phyloP scores from a whole-genome alignment of 208 protist genomes.

The Wallacemonas rigidus region DNA sequence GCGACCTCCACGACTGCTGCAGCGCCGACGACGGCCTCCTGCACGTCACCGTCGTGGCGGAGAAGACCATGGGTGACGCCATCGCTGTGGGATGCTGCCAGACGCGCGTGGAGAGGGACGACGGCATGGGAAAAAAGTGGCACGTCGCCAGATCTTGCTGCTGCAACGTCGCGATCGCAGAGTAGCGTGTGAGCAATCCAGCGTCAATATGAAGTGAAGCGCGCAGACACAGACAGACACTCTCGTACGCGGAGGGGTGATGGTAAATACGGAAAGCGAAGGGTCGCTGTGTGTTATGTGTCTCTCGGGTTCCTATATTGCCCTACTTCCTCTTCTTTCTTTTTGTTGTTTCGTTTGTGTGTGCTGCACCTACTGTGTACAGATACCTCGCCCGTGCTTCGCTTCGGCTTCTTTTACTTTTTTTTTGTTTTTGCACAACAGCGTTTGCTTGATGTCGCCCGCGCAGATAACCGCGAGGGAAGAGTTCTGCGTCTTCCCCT shows the following conservation, averaged over 20 bases:
- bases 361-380: too few species aligned
- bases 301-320: too few species aligned
- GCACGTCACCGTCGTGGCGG: conserved; percentile 22
- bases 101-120: background rate
- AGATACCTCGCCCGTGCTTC: too few species aligned
- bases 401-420: background rate
- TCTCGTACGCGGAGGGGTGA: too few species aligned
- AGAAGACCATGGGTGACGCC: conserved; percentile 23
- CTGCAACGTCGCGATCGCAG: background rate
- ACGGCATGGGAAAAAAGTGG: background rate
- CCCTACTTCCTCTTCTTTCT: too few species aligned
- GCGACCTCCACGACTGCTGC: conserved; percentile 30
- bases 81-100: conserved; percentile 4
- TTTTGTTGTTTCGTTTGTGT: too few species aligned
- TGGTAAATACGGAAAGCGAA: too few species aligned
- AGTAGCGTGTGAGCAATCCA: background rate
- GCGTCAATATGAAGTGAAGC: background rate
- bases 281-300: too few species aligned
- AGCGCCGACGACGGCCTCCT: conserved; percentile 31
- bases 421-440: background rate
- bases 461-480: too few species aligned
- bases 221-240: background rate
- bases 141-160: background rate
- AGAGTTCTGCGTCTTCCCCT: too few species aligned
- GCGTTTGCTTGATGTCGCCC: too few species aligned